Base-by-base conservation (phyloP, 2,329 filamentous ascomycete species). In the Colletotrichum australisinense region DNA sequence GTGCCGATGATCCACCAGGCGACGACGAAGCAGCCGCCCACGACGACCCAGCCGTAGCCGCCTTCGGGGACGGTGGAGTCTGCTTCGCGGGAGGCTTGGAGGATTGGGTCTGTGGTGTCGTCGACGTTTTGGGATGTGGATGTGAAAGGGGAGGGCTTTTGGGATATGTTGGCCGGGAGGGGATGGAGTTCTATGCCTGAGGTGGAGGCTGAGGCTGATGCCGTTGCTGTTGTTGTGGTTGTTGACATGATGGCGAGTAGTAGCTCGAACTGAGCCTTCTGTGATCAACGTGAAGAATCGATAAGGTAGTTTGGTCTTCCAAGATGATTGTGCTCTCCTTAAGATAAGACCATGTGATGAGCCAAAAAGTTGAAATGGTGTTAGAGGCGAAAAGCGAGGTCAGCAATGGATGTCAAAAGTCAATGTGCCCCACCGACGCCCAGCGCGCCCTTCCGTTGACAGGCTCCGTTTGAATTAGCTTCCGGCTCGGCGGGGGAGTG, bases 1-100 rank as follows among this genome's bases (percentile, higher is more conserved):
- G 85, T 88, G 63, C 89, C 90, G 62, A 88, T 85, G 64, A 87
- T 84, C 88, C 88, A 90, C 83, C 88, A 92, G 2, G 86, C 84
- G 12, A 90, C 76, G 1, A 88, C 77, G 2, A 86, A 84, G 75
- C 87, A 89, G 38, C 83, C 84, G 3, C 79, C 80, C 28, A 92
- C 86, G 8, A 91, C 83, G 16, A 86, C 82, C 88, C 88, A 90
- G 73, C 88, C 88, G 76, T 90, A 89, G 28, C 88, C 88, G 32
- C 88, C 88, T 59, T 90, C 88, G 0, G 88, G 88, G 0, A 83
- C 84, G 32, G 83, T 76, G 0, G 84, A 82, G 77, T 88, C 87
- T 5, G 83, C 85, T 2, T 83, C 74, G 4, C 81, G 82, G 0
- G 86, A 88, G 2, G 84, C 84, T 59, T 84, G 81, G 74, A 88